A percentile compares a stretch with the other conserved stretches of the same genome.
Conservation (phyloP, 139 green algal genomes). For the Volvox reticuliferus region DNA sequence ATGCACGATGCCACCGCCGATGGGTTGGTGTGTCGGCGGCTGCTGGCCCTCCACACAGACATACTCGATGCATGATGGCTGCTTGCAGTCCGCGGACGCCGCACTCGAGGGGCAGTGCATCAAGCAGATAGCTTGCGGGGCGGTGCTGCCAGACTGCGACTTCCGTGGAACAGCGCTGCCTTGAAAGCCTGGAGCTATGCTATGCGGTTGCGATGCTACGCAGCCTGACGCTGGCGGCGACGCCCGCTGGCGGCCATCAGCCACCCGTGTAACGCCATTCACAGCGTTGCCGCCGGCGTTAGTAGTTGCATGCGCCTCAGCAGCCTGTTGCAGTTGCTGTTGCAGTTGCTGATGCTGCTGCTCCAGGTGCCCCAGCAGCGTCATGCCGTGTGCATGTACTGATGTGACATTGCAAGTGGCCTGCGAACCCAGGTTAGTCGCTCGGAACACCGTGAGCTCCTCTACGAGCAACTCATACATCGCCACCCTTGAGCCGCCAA, state of each 20-base stretch:
- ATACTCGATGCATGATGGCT: slow-evolving; percentile 41
- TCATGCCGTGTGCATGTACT: slow-evolving; percentile 36
- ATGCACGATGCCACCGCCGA: too few relatives aligned
- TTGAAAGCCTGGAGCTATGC: too few relatives aligned
- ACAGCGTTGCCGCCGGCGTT: background rate
- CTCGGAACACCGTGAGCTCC: slow-evolving; percentile 37
- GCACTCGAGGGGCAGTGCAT: slow-evolving; percentile 20
- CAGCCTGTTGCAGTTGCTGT: slow-evolving; percentile 14
- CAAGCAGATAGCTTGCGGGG: background rate
- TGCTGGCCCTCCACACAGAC: slow-evolving; percentile 5
- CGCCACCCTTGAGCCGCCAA: background rate
- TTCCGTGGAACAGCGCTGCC: background rate
- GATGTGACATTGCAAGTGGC: slow-evolving; percentile 3
- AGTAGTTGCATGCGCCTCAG: background rate
- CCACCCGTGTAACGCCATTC: background rate
- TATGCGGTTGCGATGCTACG: background rate
- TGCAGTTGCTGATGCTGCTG: slow-evolving; percentile 23
- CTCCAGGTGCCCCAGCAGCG: slow-evolving; percentile 28
- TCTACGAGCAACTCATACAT: slow-evolving; percentile 13
- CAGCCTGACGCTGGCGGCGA: background rate
- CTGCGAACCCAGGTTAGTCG: background rate
- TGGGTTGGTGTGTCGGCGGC: background rate
- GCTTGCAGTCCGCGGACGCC: slow-evolving; percentile 9
- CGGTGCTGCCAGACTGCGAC: background rate
- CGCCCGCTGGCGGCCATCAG: background rate